Evolutionary conservation across 2,329 filamentous ascomycete species (phyloP).

Genomic region (Talaromyces sp.): DNA sequence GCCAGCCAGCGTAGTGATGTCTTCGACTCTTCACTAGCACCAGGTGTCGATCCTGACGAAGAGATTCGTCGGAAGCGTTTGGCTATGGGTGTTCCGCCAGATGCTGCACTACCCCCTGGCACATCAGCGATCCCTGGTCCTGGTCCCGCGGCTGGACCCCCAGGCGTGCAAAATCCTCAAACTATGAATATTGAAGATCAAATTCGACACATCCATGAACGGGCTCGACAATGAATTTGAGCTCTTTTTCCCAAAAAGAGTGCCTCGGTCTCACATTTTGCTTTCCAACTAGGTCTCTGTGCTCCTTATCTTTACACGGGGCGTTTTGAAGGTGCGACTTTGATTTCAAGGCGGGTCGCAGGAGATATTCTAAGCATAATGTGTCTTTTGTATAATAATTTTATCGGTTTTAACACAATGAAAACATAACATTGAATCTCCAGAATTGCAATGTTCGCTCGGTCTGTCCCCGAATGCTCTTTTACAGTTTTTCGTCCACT

Average conservation of each 20-base stretch:
- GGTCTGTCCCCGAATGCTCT: too few species aligned
- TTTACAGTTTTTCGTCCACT: too few species aligned
- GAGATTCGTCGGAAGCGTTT: slow-evolving; percentile 76
- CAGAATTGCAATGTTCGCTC: too few species aligned
- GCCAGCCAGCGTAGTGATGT: slow-evolving; percentile 86
- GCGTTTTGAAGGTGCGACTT: background rate
- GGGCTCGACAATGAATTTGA: slow-evolving; percentile 43
- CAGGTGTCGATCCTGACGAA: slow-evolving; percentile 71
- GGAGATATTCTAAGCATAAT: slow-evolving; percentile 9
- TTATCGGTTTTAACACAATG: slow-evolving; percentile 1
- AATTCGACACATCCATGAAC: slow-evolving; percentile 69
- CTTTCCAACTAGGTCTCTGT: too few species aligned
- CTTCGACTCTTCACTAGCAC: slow-evolving; percentile 64
- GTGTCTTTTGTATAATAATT: slow-evolving; percentile 14
- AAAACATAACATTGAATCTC: background rate
- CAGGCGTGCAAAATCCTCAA: slow-evolving; percentile 36
- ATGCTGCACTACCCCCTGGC: slow-evolving; percentile 27
- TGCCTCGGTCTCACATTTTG: background rate
- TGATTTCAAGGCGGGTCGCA: background rate
- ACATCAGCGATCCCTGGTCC: slow-evolving; percentile 24
- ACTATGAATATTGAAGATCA: slow-evolving; percentile 81
- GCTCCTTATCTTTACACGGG: background rate
- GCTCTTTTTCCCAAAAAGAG: background rate
- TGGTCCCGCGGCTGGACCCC: slow-evolving; percentile 33
- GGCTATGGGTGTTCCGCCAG: slow-evolving; percentile 51